Evolutionary conservation across 495 filamentous ascomycete genomes (phyloP).

Genomic region (Xylaria curta): DNA sequence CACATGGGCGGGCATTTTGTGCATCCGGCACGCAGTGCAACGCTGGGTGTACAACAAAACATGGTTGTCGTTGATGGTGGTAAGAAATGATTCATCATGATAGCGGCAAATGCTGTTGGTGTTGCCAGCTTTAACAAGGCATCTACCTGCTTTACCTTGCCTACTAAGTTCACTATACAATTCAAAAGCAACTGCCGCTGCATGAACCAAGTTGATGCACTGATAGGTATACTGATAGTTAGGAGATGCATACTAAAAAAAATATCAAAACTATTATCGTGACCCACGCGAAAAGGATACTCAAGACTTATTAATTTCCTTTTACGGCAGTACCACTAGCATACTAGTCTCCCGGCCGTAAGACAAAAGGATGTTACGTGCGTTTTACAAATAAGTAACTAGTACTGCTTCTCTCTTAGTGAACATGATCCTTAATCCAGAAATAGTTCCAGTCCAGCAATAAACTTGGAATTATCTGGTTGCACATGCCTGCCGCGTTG

Average conservation of each 20-base stretch:
- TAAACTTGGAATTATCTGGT: not conserved
- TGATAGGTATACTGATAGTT: not conserved
- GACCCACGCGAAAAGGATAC: not conserved
- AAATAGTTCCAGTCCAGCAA: not conserved
- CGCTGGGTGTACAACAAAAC: not conserved
- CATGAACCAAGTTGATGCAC: not conserved
- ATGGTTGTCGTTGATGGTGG: not conserved
- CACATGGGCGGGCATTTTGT: constrained; percentile 11
- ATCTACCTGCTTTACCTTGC: not conserved
- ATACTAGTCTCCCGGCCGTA: not conserved
- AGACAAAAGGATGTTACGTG: constrained; percentile 14
- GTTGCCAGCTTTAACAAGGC: too few relatives aligned
- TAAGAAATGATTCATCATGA: constrained; percentile 10
- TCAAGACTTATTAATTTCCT: not conserved
- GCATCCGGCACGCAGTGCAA: not conserved
- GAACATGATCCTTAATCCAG: not conserved
- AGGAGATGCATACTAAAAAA: not conserved
- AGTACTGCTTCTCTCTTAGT: not conserved
- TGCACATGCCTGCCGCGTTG: not conserved
- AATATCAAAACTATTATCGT: not conserved
- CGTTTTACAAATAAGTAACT: constrained; percentile 13
- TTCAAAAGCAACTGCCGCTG: not conserved
- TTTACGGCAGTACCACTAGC: not conserved
- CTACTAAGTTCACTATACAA: not conserved
- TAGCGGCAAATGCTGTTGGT: not conserved